Conservation (phyloP, 106 monocot genomes). For the Phalaenopsis equestris region DNA sequence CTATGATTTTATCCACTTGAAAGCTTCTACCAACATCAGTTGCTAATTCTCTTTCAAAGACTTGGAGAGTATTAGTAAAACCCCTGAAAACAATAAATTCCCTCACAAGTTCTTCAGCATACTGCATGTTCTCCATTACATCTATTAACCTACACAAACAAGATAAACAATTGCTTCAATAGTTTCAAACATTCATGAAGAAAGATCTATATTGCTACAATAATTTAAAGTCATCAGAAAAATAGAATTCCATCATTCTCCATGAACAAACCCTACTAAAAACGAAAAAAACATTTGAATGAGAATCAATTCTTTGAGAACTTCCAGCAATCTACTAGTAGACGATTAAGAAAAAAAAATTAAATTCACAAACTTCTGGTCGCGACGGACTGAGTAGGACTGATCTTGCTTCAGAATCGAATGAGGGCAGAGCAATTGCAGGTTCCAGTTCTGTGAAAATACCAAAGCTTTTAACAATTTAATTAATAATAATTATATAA, state of each 20-base stretch:
- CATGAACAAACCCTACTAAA: too few species aligned
- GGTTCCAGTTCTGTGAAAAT: too few species aligned
- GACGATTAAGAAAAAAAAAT: too few species aligned
- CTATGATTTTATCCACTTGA: constrained; percentile 85
- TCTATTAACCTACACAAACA: constrained; percentile 10
- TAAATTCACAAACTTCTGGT: too few species aligned
- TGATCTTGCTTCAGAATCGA: too few species aligned
- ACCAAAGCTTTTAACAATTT: too few species aligned
- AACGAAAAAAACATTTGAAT: too few species aligned
- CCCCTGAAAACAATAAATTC: constrained; percentile 96
- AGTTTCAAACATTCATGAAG: not conserved
- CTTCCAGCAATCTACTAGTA: too few species aligned
- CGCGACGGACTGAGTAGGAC: too few species aligned
- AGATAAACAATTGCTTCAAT: not conserved
- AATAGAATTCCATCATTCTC: not conserved
- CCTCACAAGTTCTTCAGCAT: constrained; percentile 82
- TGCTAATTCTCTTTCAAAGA: constrained; percentile 68
- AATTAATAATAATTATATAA: too few species aligned
- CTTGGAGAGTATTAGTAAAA: constrained; percentile 71
- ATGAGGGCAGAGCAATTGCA: too few species aligned
- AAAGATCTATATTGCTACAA: not conserved
- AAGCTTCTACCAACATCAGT: constrained; percentile 84
- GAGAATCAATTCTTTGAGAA: too few species aligned
- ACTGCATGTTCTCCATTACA: constrained; percentile 87
- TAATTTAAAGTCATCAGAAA: not conserved